phyloP scores from a whole-genome alignment of 2,329 filamentous ascomycete species.

The Aschersonia sp. region DNA sequence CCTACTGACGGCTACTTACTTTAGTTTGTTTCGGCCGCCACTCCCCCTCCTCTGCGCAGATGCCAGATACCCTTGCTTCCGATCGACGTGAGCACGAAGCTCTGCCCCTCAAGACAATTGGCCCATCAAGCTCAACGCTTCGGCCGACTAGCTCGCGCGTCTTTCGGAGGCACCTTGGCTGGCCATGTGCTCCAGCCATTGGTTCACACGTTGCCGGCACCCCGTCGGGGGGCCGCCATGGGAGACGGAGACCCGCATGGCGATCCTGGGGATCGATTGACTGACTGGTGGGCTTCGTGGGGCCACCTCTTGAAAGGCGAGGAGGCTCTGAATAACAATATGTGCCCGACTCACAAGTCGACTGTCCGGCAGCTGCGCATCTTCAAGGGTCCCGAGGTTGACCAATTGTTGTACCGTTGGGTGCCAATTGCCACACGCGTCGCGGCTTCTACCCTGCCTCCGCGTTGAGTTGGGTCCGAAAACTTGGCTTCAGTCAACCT shows the following conservation, averaged over 20 bases:
- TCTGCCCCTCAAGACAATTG: background rate
- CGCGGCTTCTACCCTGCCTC: background rate
- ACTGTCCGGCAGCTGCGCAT: no score
- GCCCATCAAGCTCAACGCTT: background rate
- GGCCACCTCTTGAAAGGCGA: no score
- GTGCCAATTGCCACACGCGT: background rate
- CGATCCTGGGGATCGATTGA: background rate
- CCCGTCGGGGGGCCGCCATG: background rate
- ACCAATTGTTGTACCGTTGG: background rate
- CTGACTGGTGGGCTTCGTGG: background rate
- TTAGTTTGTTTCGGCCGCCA: no score
- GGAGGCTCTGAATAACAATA: no score
- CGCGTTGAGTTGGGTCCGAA: background rate
- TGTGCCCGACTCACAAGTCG: no score
- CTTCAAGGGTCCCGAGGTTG: background rate
- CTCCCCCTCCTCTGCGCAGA: background rate
- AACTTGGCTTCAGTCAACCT: background rate
- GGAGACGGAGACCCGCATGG: background rate
- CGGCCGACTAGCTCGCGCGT: constrained; percentile 2
- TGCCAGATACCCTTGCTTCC: background rate
- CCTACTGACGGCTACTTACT: no score
- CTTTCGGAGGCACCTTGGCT: constrained; percentile 12
- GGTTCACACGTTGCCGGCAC: constrained; percentile 14
- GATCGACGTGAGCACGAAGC: background rate
- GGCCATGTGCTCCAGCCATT: constrained; percentile 28